Percentiles rank a stretch among this genome's conserved stretches.
phyloP scores from a whole-genome alignment of 768 basidiomycete species.

The Auricularia cornea region DNA sequence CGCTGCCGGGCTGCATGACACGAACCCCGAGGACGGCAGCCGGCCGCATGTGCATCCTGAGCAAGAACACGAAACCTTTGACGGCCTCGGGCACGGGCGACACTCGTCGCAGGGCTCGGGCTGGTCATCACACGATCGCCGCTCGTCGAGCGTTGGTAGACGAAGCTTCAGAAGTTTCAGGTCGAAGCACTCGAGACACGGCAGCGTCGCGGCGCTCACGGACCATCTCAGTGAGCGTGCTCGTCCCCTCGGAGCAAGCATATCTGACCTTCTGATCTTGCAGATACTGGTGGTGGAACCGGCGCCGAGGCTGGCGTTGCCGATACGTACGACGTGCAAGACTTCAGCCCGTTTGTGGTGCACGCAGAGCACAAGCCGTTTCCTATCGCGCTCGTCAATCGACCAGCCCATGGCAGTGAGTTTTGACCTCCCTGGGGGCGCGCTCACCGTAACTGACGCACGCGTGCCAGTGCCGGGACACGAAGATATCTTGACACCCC shows the following conservation, averaged over 20 bases:
- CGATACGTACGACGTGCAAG: conserved; percentile 23
- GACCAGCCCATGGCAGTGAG: conserved; percentile 48
- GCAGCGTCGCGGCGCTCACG: conserved; percentile 25
- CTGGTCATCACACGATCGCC: not conserved
- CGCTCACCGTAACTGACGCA: not conserved
- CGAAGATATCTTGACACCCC: conserved; percentile 40
- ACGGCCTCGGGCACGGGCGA: not conserved
- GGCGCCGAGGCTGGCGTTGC: conserved; percentile 1
- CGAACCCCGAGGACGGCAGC: not conserved
- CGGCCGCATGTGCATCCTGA: not conserved
- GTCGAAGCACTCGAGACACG: not conserved
- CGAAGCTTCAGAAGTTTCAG: not conserved
- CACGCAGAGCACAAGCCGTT: conserved; percentile 48
- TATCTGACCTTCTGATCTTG: not conserved
- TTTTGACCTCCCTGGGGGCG: conserved; percentile 2
- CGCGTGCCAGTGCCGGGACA: conserved; percentile 31
- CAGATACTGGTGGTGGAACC: conserved; percentile 1
- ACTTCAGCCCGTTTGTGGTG: conserved; percentile 54
- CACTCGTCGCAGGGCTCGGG: not conserved
- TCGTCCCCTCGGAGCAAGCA: not conserved
- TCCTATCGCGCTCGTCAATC: conserved; percentile 60
- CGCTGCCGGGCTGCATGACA: not conserved
- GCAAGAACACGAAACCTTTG: not conserved
- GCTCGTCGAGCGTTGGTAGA: not conserved
- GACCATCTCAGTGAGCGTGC: conserved; percentile 27